phyloP scores from a whole-genome alignment of 176 grass and related monocot species.

The Ampelocalamus luodianensis region DNA sequence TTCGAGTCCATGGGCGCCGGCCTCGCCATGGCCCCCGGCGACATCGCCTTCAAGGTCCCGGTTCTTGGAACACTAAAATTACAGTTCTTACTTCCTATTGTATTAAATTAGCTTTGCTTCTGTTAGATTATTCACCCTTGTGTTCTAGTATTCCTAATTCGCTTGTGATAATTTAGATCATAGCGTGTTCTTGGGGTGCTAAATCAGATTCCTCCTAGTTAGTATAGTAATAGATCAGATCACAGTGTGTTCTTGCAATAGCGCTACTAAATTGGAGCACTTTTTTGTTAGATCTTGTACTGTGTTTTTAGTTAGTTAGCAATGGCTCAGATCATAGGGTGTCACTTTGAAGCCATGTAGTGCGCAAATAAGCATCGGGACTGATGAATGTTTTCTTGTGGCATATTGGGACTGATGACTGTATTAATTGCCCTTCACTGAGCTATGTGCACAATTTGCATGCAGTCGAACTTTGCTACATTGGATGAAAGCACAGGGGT shows the following conservation, averaged over 20 bases:
- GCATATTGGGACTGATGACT: slow-evolving; percentile 2
- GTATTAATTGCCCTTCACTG: slow-evolving; percentile 6
- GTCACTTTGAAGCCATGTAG: slow-evolving; percentile 12
- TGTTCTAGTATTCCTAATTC: not conserved
- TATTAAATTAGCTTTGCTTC: not conserved
- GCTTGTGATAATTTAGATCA: not conserved
- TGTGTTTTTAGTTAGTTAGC: not conserved
- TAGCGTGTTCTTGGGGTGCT: not conserved
- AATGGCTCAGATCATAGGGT: not conserved
- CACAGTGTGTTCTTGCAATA: not conserved
- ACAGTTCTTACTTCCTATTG: not conserved
- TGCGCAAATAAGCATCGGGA: not conserved
- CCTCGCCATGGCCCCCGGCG: slow-evolving; percentile 86
- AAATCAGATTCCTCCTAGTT: not conserved
- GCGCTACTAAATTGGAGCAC: slow-evolving; percentile 4
- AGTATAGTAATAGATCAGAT: slow-evolving; percentile 11
- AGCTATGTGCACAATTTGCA: slow-evolving; percentile 12
- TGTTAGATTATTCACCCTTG: not conserved
- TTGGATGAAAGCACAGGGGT: slow-evolving; percentile 77
- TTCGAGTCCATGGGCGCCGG: slow-evolving; percentile 98
- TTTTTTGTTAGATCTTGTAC: not conserved
- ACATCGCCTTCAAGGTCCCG: slow-evolving; percentile 92
- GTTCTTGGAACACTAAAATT: not conserved
- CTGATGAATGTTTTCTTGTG: not conserved
- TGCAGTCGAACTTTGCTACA: slow-evolving; percentile 92